A percentile compares a stretch with the other conserved stretches of the same genome.
Evolutionary conservation across 1,284 basidiomycete genomes (phyloP).

Genomic region (Cryptococcus floricola): DNA sequence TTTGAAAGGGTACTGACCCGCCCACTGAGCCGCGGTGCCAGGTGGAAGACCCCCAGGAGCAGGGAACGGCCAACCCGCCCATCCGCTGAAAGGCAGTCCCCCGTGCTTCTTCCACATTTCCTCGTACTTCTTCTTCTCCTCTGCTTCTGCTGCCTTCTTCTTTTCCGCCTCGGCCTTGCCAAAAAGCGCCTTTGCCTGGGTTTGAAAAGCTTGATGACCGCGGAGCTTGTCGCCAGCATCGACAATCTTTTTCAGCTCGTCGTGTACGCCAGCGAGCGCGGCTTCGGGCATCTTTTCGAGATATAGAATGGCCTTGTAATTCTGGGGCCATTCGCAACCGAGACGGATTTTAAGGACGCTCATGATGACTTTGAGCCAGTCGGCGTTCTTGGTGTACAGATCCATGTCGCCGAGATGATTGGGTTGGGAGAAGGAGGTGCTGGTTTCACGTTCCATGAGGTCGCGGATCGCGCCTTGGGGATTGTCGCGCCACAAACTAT

Average conservation of each 20-base stretch:
- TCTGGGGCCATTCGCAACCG: conserved; percentile 40
- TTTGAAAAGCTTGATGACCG: conserved; percentile 30
- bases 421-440: conserved; percentile 11
- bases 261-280: conserved; percentile 21
- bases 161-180: conserved; percentile 21
- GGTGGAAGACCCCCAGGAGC: too few species aligned
- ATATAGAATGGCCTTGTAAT: conserved; percentile 41
- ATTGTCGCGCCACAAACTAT: conserved; percentile 18
- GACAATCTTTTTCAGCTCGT: conserved; percentile 24
- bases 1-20: too few species aligned
- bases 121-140: conserved; percentile 33
- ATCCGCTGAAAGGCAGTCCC: too few species aligned
- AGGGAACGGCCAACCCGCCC: too few species aligned
- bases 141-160: conserved; percentile 24
- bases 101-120: conserved; percentile 13
- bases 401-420: conserved; percentile 18
- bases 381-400: conserved; percentile 29
- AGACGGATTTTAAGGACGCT: conserved; percentile 35
- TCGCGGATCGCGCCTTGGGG: conserved; percentile 29
- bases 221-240: conserved; percentile 17
- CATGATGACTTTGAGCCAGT: conserved; percentile 34
- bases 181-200: conserved; percentile 28
- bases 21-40: too few species aligned
- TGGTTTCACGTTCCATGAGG: conserved; percentile 26
- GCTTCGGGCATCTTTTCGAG: conserved; percentile 22